Evolutionary conservation across 495 filamentous ascomycete genomes (phyloP), one percentile per base, ranked within the genome.

Genomic region (Letharia lupina): DNA sequence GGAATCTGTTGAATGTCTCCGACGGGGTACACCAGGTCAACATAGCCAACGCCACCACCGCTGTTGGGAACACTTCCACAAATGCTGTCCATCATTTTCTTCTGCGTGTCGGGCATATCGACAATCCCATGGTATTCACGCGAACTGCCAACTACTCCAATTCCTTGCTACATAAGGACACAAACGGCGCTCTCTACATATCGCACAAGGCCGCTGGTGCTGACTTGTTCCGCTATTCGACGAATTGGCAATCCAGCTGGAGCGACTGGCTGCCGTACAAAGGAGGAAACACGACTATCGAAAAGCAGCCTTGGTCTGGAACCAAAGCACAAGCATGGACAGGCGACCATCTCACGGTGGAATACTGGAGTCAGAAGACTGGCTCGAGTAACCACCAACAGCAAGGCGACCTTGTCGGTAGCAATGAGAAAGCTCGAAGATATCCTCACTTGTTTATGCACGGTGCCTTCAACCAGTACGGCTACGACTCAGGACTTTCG

Each of bases 391-490:
- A 80, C 62, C 81, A 85, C 62, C 70, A 82, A 16, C 85, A 87
- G 68, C 81, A 87, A 68, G 81, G 80, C 42, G 86, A 88, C 71
- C 71, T 81, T 61, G 71, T 60, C 20, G 77, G 77, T 65, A 66
- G 75, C 35, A 66, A 68, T 23, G 57, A 70, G 12, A 48, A 61
- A 4, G 71, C 75, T 0, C 79, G 86, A 31, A 77, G 80, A 33
- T 84, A 82, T 67, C 86, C 86, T 8, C 82, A 88, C 71, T 68
- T 87, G 63, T 87, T 77, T 76, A 70, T 82, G 28, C 79, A 87
- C 58, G 86, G 86, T 9, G 74, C 79, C 2, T 88, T 80, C 73
- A 88, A 89, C 71, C 75, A 82, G 62, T 89, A 80, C 72, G 85
- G 86, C 35, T 87, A 83, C 68, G 86, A 88, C 69, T 74, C 79